Evolutionary conservation across 2,329 filamentous ascomycete species (phyloP).

Genomic region (Paecilomyces dactylethromorphus): DNA sequence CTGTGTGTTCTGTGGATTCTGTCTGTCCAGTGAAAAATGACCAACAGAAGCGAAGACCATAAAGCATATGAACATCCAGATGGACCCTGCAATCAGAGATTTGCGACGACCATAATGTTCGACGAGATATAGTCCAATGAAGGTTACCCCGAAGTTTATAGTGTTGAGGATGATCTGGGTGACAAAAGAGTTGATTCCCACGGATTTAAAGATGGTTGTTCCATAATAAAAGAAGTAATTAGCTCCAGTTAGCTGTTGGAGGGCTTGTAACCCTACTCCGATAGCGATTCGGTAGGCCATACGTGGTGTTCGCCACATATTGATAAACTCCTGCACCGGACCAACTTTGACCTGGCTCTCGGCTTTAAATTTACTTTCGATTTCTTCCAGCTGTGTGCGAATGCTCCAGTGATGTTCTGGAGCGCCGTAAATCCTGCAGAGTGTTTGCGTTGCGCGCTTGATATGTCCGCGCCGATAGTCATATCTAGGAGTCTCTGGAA

Average conservation of each 20-base stretch:
- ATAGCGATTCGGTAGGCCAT: conserved; percentile 43
- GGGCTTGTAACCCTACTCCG: conserved; percentile 39
- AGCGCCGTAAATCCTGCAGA: conserved; percentile 51
- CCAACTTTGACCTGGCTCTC: conserved; percentile 42
- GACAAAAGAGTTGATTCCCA: conserved; percentile 60
- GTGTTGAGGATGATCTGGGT: conserved; percentile 62
- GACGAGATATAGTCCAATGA: conserved; percentile 63
- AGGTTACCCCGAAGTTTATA: conserved; percentile 63
- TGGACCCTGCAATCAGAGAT: conserved; percentile 58
- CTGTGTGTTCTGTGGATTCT: conserved; percentile 36
- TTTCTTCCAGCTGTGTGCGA: conserved; percentile 50
- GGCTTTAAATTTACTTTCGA: conserved; percentile 50
- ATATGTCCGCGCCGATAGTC: conserved; percentile 49
- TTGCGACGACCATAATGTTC: conserved; percentile 63
- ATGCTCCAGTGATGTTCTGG: conserved; percentile 50
- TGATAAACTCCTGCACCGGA: conserved; percentile 29
- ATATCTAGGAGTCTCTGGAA: conserved; percentile 53
- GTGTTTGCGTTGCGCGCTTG: conserved; percentile 46
- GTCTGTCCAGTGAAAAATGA: conserved; percentile 34
- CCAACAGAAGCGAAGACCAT: conserved; percentile 55
- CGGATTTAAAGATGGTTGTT: conserved; percentile 55
- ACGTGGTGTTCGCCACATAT: conserved; percentile 41
- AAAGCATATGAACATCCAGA: conserved; percentile 63
- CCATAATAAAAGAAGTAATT: conserved; percentile 49
- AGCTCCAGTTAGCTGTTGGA: conserved; percentile 44